These are phyloP conservation scores for Floccularia luteovirens DNA, from an alignment of 768 basidiomycete genomes.

Conservation along the genomic window DNA sequence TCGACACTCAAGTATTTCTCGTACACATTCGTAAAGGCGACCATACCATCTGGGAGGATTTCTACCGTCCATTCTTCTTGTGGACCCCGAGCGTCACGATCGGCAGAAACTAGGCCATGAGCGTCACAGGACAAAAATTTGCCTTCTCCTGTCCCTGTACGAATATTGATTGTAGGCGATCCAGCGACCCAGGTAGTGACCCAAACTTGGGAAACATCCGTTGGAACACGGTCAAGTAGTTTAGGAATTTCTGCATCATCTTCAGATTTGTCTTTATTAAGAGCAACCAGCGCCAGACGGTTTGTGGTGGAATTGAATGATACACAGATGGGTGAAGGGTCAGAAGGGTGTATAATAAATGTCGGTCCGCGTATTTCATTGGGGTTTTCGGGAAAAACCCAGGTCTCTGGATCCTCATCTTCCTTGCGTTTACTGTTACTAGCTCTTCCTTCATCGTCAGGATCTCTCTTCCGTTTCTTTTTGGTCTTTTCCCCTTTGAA, in stretches of 20 bases:
- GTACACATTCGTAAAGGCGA: slow-evolving; percentile 82
- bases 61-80: slow-evolving; percentile 94
- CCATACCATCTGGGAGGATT: slow-evolving; percentile 76
- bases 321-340: slow-evolving; percentile 67
- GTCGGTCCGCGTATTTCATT: slow-evolving; percentile 83
- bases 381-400: slow-evolving; percentile 69
- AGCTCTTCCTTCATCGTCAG: slow-evolving; percentile 35
- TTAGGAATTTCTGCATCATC: slow-evolving; percentile 36
- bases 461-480: slow-evolving; percentile 74
- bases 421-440: slow-evolving; percentile 40
- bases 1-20: slow-evolving; percentile 84
- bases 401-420: slow-evolving; percentile 66
- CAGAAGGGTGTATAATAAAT: slow-evolving; percentile 77
- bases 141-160: slow-evolving; percentile 81
- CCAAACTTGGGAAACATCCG: slow-evolving; percentile 88
- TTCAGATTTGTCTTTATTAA: slow-evolving; percentile 53
- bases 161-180: slow-evolving; percentile 75
- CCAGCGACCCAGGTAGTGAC: slow-evolving; percentile 84
- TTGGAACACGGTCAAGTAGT: slow-evolving; percentile 62
- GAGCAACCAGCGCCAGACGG: slow-evolving; percentile 55
- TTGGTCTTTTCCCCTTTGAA: slow-evolving; percentile 86
- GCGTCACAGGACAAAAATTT: slow-evolving; percentile 88
- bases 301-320: slow-evolving; percentile 75
- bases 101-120: slow-evolving; percentile 76
- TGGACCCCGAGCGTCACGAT: slow-evolving; percentile 84